Percentiles rank a stretch among this genome's conserved stretches.
phyloP scores from a whole-genome alignment of 2,329 filamentous ascomycete species.

The Clarireedia sp. region DNA sequence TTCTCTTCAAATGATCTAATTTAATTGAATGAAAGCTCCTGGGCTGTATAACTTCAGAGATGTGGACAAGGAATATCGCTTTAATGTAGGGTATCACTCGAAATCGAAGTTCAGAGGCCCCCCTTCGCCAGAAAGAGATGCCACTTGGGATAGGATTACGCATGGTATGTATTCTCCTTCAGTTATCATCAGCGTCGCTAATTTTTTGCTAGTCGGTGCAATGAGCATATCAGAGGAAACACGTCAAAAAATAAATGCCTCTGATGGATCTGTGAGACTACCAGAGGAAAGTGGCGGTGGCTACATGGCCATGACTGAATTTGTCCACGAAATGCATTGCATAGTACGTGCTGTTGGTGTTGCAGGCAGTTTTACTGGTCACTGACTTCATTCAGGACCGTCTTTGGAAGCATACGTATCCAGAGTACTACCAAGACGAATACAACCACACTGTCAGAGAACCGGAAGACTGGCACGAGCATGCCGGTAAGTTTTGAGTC shows the following conservation, averaged over 20 bases:
- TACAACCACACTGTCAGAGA: neutral
- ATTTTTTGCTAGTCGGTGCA: neutral
- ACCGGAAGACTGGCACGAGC: neutral
- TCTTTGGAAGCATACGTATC: neutral
- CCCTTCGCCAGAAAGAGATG: neutral
- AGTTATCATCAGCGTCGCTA: neutral
- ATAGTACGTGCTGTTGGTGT: neutral
- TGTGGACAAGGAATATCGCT: neutral
- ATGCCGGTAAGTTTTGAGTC: neutral
- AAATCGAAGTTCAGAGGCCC: neutral
- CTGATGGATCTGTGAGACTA: neutral
- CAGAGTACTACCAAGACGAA: neutral
- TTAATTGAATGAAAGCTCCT: too few species aligned
- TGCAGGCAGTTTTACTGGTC: too few species aligned
- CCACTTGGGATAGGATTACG: neutral
- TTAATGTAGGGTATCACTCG: neutral
- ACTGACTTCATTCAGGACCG: neutral
- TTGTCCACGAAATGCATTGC: constrained; percentile 1
- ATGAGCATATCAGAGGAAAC: neutral
- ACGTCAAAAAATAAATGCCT: neutral
- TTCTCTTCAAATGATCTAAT: too few species aligned
- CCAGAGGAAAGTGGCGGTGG: neutral
- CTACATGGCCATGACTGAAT: neutral
- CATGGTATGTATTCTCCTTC: neutral
- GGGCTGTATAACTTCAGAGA: too few species aligned